Conservation (phyloP, 805 yeast species). For the Myxozyma vanderwaltii region DNA sequence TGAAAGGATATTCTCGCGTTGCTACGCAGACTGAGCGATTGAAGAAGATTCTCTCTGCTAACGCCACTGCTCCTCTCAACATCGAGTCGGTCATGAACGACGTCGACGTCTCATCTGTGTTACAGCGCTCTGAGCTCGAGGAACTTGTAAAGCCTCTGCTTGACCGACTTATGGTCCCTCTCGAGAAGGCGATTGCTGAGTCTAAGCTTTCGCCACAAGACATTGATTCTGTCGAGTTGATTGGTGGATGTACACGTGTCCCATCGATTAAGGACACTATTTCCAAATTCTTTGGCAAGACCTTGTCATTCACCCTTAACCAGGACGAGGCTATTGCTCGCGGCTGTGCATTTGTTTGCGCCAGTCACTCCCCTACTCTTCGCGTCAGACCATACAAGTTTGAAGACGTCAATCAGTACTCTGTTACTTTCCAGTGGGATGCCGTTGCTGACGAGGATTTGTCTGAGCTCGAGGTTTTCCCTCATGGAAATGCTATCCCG, state of each 20-base stretch:
- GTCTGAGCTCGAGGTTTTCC: conserved; percentile 94
- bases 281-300: conserved; percentile 78
- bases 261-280: conserved; percentile 87
- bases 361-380: conserved; percentile 97
- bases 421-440: conserved; percentile 95
- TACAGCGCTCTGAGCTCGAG: conserved; percentile 91
- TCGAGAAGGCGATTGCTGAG: conserved; percentile 76
- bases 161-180: conserved; percentile 72
- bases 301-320: conserved; percentile 89
- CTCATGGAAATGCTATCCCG: conserved; percentile 89
- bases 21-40: conserved; percentile 87
- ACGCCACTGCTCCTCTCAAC: conserved; percentile 89
- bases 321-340: conserved; percentile 99
- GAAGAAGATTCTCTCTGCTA: conserved; percentile 96
- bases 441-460: conserved; percentile 87
- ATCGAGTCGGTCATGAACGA: conserved; percentile 97
- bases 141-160: conserved; percentile 81
- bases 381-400: conserved; percentile 99
- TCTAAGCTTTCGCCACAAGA: conserved; percentile 75
- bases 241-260: conserved; percentile 98
- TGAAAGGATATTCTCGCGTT: conserved; percentile 94
- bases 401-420: conserved; percentile 88
- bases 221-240: conserved; percentile 87
- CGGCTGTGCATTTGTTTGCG: conserved; percentile 99
- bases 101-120: conserved; percentile 86